Percentiles rank a stretch among this genome's conserved stretches.
Conservation (phyloP, 2,329 filamentous ascomycete species). For the Amphichorda felina region DNA sequence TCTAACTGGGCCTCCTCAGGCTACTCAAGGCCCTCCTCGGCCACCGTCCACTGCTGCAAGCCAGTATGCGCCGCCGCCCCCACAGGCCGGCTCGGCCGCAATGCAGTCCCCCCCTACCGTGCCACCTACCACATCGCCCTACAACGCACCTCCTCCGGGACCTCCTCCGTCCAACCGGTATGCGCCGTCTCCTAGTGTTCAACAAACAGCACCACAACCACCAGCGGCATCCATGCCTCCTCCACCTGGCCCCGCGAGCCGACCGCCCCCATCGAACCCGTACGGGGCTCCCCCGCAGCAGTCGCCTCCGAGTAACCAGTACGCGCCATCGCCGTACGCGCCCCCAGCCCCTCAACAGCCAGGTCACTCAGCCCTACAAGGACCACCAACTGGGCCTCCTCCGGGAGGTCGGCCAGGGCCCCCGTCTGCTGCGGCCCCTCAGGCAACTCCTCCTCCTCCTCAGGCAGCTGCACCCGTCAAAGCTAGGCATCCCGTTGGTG, state of each 20-base stretch:
- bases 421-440: conserved; percentile 12
- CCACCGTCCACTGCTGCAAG: conserved; percentile 54
- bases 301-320: conserved; percentile 36
- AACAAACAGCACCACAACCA: conserved; percentile 34
- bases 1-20: conserved; percentile 41
- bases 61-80: conserved; percentile 39
- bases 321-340: conserved; percentile 45
- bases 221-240: conserved; percentile 23
- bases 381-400: conserved; percentile 20
- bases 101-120: conserved; percentile 45
- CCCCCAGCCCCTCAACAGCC: conserved; percentile 30
- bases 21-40: conserved; percentile 42
- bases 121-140: conserved; percentile 70
- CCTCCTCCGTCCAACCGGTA: conserved; percentile 66
- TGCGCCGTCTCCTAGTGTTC: conserved; percentile 52
- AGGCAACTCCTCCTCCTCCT: conserved; percentile 32
- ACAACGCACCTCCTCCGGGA: conserved; percentile 64
- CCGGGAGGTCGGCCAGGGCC: conserved; percentile 19
- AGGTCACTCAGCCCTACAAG: conserved; percentile 18
- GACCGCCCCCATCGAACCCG: conserved; percentile 32
- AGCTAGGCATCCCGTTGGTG: conserved; percentile 66
- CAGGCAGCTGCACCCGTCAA: conserved; percentile 38
- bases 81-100: conserved; percentile 52
- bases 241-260: conserved; percentile 25
- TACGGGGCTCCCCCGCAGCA: conserved; percentile 35